Conservation (phyloP, 306 rosid genomes). For the Vigna reflexopilosa region DNA sequence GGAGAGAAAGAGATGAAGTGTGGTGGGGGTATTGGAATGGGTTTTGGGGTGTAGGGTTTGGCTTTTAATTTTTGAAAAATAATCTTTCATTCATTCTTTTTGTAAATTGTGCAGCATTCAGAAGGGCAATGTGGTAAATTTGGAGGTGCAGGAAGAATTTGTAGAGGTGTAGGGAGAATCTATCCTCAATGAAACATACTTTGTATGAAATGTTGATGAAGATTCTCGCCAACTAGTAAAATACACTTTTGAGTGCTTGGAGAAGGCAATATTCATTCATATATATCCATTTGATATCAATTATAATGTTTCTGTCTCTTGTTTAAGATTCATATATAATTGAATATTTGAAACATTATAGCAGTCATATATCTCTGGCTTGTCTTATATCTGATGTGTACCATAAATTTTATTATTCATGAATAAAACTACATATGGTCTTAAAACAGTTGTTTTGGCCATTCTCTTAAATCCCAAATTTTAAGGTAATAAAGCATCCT, state of each 20-base stretch:
- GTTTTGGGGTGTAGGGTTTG: too few relatives aligned
- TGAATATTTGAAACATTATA: neutral
- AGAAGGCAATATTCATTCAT: slow-evolving; percentile 94
- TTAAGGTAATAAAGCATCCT: neutral
- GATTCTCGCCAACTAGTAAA: slow-evolving; percentile 78
- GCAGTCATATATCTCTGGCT: neutral
- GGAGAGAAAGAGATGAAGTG: too few relatives aligned
- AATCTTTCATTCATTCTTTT: too few relatives aligned
- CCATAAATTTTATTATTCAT: neutral
- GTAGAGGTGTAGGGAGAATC: too few relatives aligned
- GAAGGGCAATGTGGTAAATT: too few relatives aligned
- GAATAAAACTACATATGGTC: slow-evolving; percentile 10
- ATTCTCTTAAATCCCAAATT: neutral
- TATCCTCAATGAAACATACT: slow-evolving; percentile 83
- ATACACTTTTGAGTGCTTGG: slow-evolving; percentile 88
- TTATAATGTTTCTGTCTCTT: neutral
- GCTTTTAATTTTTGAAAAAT: too few relatives aligned
- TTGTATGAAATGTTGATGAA: slow-evolving; percentile 94
- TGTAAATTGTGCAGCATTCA: too few relatives aligned
- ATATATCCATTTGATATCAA: slow-evolving; percentile 43
- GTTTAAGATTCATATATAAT: slow-evolving; percentile 1
- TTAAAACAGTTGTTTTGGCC: neutral
- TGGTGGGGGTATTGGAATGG: too few relatives aligned
- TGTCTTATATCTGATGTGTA: neutral
- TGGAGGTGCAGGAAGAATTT: too few relatives aligned